phyloP scores from a whole-genome alignment of 1,284 basidiomycete genomes.

The Exsudoporus floridanus region DNA sequence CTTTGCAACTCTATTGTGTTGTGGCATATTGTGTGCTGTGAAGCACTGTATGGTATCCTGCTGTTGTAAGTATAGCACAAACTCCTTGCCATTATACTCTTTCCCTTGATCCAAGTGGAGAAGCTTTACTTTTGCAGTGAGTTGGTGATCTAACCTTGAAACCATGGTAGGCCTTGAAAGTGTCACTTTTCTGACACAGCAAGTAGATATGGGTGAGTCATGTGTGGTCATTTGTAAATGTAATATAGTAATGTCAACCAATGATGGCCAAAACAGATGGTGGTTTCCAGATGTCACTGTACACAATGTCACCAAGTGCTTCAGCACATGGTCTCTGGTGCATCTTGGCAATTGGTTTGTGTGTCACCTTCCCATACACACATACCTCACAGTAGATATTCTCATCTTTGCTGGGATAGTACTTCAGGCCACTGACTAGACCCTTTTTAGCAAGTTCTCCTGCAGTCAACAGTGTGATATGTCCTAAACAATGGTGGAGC shows the following conservation, averaged over 20 bases:
- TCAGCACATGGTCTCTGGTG: neutral
- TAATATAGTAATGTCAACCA: neutral
- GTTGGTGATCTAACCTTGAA: neutral
- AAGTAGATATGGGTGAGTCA: neutral
- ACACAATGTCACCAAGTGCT: accelerated
- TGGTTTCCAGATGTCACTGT: neutral
- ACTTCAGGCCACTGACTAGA: neutral
- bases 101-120: neutral
- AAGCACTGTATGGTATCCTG: neutral
- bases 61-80: neutral
- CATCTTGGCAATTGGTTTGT: neutral
- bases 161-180: neutral
- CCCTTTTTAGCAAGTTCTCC: neutral
- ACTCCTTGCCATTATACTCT: neutral
- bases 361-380: neutral
- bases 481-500: neutral
- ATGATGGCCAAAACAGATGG: accelerated
- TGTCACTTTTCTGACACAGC: neutral
- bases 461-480: neutral
- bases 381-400: neutral
- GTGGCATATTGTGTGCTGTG: neutral
- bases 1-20: neutral
- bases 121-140: neutral
- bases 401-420: accelerated
- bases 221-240: slow-evolving; percentile 1